A percentile compares a stretch with the other conserved stretches of the same genome.
These are phyloP conservation scores for Phytophthora pisi DNA, from an alignment of 352 stramenopile species.

Conservation along the genomic window DNA sequence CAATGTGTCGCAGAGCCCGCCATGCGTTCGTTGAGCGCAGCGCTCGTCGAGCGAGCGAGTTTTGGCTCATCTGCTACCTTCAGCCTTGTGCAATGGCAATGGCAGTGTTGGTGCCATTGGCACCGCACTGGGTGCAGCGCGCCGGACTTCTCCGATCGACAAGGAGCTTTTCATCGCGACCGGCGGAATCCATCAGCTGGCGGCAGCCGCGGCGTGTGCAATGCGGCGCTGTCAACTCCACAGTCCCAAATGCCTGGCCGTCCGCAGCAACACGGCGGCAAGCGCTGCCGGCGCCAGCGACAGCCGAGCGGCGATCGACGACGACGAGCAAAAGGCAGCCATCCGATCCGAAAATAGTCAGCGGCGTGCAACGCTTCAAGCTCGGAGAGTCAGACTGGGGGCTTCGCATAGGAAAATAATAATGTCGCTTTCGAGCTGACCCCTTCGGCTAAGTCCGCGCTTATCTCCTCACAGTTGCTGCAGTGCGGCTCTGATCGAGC, in stretches of 20 bases:
- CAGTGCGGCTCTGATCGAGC: not conserved
- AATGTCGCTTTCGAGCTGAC: constrained; percentile 26
- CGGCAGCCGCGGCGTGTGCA: not conserved
- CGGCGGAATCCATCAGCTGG: not conserved
- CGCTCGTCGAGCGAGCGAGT: not conserved
- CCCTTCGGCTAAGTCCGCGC: constrained; percentile 21
- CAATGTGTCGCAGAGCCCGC: not conserved
- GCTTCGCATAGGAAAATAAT: constrained; percentile 21
- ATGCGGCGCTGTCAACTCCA: not conserved
- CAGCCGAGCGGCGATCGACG: not conserved
- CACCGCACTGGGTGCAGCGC: not conserved
- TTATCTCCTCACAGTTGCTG: no score
- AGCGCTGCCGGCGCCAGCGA: constrained; percentile 1
- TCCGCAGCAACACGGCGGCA: not conserved
- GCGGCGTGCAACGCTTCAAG: constrained; percentile 33
- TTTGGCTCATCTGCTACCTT: not conserved
- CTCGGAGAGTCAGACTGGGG: constrained; percentile 22
- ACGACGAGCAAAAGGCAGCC: constrained; percentile 18
- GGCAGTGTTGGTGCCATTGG: not conserved
- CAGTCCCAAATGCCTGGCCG: no score
- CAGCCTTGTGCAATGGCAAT: not conserved
- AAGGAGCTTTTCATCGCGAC: not conserved
- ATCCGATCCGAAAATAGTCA: constrained; percentile 17
- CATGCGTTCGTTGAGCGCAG: not conserved
- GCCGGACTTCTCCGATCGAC: no score